Evolutionary conservation across 2,329 filamentous ascomycete genomes (phyloP), one percentile per base, ranked within the genome.

Genomic region (Paraconiothyrium brasiliense): DNA sequence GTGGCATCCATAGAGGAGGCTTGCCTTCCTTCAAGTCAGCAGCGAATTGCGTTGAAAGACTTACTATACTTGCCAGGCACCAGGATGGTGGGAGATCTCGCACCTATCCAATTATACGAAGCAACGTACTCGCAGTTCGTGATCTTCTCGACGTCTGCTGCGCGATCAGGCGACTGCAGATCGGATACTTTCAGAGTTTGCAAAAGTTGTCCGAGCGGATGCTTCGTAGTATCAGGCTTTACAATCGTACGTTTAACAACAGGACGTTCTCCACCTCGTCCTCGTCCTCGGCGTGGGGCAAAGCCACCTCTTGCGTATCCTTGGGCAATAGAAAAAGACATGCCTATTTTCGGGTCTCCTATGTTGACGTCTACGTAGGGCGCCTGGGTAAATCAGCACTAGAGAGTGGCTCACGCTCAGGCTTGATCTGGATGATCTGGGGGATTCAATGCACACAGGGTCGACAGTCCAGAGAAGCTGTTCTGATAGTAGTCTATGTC

Each of bases 41-140:
- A 35, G 13, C 14, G 39, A 47, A 20, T n/a, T 6, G n/a, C 22
- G 41, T 11, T 24, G 6, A 11, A 1, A 7, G n/a, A 24, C 16
- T 47, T n/a, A n/a, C 22, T 35, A 10, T 20, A 44, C 64, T 63
- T 60, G 72, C 72, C 73, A 54, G 74, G 72, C 16, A 74, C 62
- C 14, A 70, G 3, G 13, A 86, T 83, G 0, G 75, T 79, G 6
- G 79, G 76, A 35, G 32, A 57, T 37, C 70, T 61, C 32, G 76
- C 57, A 22, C 69, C 74, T 5, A 84, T 39, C 84, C 84, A 87
- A 65, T 83, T 87, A 75, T 85, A 87, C 0, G 85, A 86, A 22
- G 82, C 79, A 34, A 85, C 67, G 68, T 82, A 81, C 44, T 80
- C 59, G 62, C 76, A 77, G 52, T 81, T 67, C 8, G 66, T 72